phyloP scores from a whole-genome alignment of 495 filamentous ascomycete species.

The Aspergillus panamensis region DNA sequence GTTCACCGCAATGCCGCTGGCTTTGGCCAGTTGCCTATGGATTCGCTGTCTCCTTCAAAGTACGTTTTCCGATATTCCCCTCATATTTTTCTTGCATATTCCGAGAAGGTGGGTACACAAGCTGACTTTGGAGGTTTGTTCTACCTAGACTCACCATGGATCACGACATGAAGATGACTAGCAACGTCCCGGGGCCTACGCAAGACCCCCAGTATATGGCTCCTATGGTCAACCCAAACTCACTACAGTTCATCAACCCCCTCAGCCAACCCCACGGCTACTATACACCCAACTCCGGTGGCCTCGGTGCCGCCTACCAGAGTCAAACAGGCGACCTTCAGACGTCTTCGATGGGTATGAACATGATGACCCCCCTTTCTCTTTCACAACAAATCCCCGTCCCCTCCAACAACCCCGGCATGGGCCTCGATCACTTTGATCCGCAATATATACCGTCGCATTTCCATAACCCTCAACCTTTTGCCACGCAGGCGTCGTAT shows the following conservation, averaged over 20 bases:
- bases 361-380: constrained; percentile 81
- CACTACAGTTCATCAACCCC: constrained; percentile 73
- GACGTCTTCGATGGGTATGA: constrained; percentile 72
- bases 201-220: constrained; percentile 86
- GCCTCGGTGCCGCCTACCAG: constrained; percentile 78
- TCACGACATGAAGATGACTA: constrained; percentile 66
- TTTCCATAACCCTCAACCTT: constrained; percentile 73
- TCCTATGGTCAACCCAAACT: constrained; percentile 78
- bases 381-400: constrained; percentile 62
- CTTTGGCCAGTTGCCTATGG: constrained; percentile 9
- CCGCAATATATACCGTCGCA: constrained; percentile 60
- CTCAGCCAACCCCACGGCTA: constrained; percentile 77
- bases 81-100: background rate
- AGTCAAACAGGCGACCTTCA: constrained; percentile 85
- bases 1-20: constrained; percentile 13
- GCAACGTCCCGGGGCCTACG: constrained; percentile 71
- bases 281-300: constrained; percentile 85
- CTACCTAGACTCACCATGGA: constrained; percentile 41
- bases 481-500: constrained; percentile 62
- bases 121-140: background rate
- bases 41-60: constrained; percentile 27
- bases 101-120: background rate
- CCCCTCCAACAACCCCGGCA: constrained; percentile 33
- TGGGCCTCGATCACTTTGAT: constrained; percentile 57
- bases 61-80: constrained; percentile 15